Evolutionary conservation across 129 eudicot genomes (phyloP).

Genomic region (Flaveria linearis): DNA sequence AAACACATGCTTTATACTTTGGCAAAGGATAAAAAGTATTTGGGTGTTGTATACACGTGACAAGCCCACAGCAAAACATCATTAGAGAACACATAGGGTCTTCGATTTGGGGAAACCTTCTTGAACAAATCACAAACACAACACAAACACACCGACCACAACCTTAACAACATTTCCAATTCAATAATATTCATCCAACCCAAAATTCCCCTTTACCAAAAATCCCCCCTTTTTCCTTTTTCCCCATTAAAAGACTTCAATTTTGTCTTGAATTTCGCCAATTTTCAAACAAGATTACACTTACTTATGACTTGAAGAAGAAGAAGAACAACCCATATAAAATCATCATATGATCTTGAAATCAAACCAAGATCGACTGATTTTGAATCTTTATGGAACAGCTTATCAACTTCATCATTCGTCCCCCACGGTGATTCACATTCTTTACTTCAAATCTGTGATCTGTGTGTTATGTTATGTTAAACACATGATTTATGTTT

Average conservation of each 20-base stretch:
- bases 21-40: too few relatives aligned
- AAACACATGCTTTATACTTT: too few relatives aligned
- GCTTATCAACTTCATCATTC: conserved; percentile 72
- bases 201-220: neutral
- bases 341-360: conserved; percentile 13
- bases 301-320: neutral
- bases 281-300: neutral
- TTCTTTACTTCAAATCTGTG: neutral
- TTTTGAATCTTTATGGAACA: conserved; percentile 65
- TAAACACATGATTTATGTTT: neutral
- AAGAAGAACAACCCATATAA: neutral
- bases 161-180: neutral
- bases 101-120: conserved; percentile 2
- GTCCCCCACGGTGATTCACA: conserved; percentile 66
- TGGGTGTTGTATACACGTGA: neutral
- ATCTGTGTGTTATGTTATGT: neutral
- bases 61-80: conserved; percentile 7
- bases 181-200: neutral
- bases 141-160: neutral
- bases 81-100: neutral
- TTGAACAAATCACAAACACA: neutral
- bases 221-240: neutral
- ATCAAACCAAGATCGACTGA: conserved; percentile 34
- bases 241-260: conserved; percentile 2
- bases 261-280: neutral